Base-by-base conservation (phyloP, 805 yeast genomes). In the Komagataella phaffii region DNA sequence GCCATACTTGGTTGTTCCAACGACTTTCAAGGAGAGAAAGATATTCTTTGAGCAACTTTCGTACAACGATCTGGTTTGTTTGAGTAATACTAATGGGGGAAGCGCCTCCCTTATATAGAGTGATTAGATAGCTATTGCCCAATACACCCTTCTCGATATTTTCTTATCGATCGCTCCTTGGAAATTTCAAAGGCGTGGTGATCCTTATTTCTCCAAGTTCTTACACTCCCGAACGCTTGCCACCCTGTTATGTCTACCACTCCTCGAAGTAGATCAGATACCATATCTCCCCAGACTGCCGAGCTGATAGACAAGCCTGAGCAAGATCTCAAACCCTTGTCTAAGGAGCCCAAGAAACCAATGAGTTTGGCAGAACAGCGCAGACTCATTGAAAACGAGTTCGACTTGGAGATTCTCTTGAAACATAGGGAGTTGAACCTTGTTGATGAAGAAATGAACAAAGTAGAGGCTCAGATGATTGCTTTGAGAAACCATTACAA, bases 331-430 rank as follows among this genome's bases (percentile, higher is more conserved):
- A 30, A 30, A 5, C 40, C n/a, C 14, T 30, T 30, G 40, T 30
- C 40, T 6, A 30, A 30, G 40, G 12, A 30, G 14, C 40, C 14
- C n/a, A 30, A 10, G 40, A 8, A 30, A 14, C 40, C 40, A 2
- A 30, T 30, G 14, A 30, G 40, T 14, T 14, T 30, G 14, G 40
- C 40, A 10, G n/a, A 30, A 30, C 40, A 44, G 60, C 72, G 47
- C 61, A 30, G 40, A 14, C 67, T 50, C 17, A 56, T 57, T 2
- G 57, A 56, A 45, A 67, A 75, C 53, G 80, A 79, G 56, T 65
- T 81, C 17, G 83, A 81, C 59, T 59, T 81, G 47, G 86, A 81
- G 56, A 78, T 81, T 10, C 58, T 83, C 24, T 63, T 82, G 49
- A 81, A 79, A 51, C 83, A 81, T 62, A 72, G 75, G 53, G 86